Percentiles rank a stretch among this genome's conserved stretches.
Evolutionary conservation across 1,139 yeast species (phyloP).

Genomic region (Suhomyces kunorum): DNA sequence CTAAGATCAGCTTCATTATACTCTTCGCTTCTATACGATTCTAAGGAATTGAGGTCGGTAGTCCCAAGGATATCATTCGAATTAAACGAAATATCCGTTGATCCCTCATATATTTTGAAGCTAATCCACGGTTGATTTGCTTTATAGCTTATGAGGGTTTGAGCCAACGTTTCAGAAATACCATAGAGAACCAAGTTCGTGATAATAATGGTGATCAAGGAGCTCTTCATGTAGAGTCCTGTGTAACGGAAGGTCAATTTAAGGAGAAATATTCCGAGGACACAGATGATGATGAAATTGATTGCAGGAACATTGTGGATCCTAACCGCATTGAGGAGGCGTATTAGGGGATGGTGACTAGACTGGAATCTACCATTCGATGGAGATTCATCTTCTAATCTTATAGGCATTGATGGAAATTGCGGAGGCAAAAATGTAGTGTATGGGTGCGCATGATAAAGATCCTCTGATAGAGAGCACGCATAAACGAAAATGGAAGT

Average conservation of each 20-base stretch:
- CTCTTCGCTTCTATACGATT: slow-evolving; percentile 10
- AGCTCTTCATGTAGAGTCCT: slow-evolving; percentile 62
- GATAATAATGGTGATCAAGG: slow-evolving; percentile 76
- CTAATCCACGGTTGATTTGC: slow-evolving; percentile 25
- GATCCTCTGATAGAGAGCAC: background rate
- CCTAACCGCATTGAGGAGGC: slow-evolving; percentile 37
- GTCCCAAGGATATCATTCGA: slow-evolving; percentile 16
- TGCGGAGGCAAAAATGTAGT: slow-evolving; percentile 8
- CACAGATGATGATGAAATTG: slow-evolving; percentile 52
- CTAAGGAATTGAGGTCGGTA: slow-evolving; percentile 22
- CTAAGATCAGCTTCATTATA: slow-evolving; percentile 19
- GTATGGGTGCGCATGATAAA: background rate
- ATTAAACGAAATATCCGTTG: slow-evolving; percentile 15
- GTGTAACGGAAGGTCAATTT: slow-evolving; percentile 60
- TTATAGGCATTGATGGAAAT: slow-evolving; percentile 25
- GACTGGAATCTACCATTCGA: background rate
- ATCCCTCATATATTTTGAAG: slow-evolving; percentile 24
- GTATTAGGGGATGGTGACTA: slow-evolving; percentile 15
- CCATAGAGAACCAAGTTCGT: slow-evolving; percentile 84
- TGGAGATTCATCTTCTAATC: slow-evolving; percentile 21
- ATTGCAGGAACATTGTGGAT: slow-evolving; percentile 49
- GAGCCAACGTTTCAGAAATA: slow-evolving; percentile 88
- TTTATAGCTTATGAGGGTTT: slow-evolving; percentile 52
- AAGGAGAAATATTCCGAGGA: slow-evolving; percentile 51
- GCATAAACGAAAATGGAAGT: background rate